These are phyloP conservation scores for Xenoacremonium recifei DNA, from an alignment of 2,329 filamentous ascomycete genomes.

Conservation along the genomic window DNA sequence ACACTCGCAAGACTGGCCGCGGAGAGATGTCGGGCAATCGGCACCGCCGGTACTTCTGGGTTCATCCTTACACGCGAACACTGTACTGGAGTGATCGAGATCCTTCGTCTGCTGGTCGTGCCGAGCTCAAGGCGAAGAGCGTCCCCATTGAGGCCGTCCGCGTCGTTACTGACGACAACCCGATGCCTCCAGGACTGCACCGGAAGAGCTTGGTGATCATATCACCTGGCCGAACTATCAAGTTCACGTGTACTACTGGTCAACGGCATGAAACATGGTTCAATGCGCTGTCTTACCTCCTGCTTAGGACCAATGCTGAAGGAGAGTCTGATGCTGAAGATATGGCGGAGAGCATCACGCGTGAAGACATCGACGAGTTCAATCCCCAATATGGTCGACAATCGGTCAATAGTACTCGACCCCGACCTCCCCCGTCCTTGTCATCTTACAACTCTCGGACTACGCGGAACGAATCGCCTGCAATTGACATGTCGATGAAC, in stretches of 20 bases:
- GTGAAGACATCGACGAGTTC: slow-evolving; percentile 73
- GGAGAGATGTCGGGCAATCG: slow-evolving; percentile 85
- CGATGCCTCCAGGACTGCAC: slow-evolving; percentile 90
- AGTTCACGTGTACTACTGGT: slow-evolving; percentile 91
- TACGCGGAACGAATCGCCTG: slow-evolving; percentile 64
- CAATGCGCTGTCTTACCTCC: slow-evolving; percentile 90
- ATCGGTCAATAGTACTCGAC: slow-evolving; percentile 39
- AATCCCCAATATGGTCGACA: slow-evolving; percentile 60
- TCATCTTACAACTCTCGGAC: slow-evolving; percentile 79
- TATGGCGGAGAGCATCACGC: slow-evolving; percentile 54
- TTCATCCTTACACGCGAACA: slow-evolving; percentile 94
- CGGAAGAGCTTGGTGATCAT: slow-evolving; percentile 90
- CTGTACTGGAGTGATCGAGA: slow-evolving; percentile 96
- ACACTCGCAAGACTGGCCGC: slow-evolving; percentile 91
- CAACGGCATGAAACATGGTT: slow-evolving; percentile 98
- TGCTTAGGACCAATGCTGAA: slow-evolving; percentile 71
- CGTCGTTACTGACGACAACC: slow-evolving; percentile 91
- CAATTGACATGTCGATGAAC: slow-evolving; percentile 46
- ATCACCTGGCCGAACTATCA: slow-evolving; percentile 83
- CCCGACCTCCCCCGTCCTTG: slow-evolving; percentile 61
- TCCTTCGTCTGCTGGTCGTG: slow-evolving; percentile 73
- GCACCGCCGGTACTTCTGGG: slow-evolving; percentile 97
- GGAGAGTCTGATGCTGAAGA: slow-evolving; percentile 62
- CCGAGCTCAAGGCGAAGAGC: slow-evolving; percentile 79
- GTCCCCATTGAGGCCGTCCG: slow-evolving; percentile 90